Evolutionary conservation across 257 asterid species (phyloP).

Genomic region (Salvia rosmarinus): DNA sequence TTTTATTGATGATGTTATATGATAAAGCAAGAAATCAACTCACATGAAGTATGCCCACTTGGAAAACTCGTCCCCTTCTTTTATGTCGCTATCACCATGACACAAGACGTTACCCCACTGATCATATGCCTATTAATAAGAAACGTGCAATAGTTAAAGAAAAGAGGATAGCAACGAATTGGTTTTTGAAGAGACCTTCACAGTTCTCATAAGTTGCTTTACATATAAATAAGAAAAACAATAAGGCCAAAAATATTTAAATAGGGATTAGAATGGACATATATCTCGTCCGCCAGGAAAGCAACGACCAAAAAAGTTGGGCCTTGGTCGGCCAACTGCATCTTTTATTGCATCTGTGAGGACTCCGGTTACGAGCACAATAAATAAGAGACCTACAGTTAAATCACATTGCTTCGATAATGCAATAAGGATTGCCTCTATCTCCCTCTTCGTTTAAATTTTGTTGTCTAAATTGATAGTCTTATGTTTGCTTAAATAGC

Average conservation of each 20-base stretch:
- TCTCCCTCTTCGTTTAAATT: too few relatives aligned
- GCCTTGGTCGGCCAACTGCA: conserved; percentile 93
- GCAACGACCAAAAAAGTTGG: conserved; percentile 89
- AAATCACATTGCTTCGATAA: conserved; percentile 23
- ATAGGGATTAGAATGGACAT: conserved; percentile 29
- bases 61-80: conserved; percentile 96
- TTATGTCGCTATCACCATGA: conserved; percentile 71
- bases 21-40: conserved; percentile 29
- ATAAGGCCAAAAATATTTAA: not conserved
- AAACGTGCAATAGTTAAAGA: not conserved
- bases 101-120: conserved; percentile 65
- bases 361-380: conserved; percentile 75
- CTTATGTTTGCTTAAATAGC: too few relatives aligned
- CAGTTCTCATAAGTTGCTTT: not conserved
- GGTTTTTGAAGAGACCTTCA: conserved; percentile 1
- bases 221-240: too few relatives aligned
- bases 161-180: not conserved
- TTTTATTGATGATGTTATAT: too few relatives aligned
- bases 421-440: not conserved
- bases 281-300: conserved; percentile 83
- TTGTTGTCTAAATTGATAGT: too few relatives aligned
- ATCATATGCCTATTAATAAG: conserved; percentile 53
- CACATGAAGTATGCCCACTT: conserved; percentile 90
- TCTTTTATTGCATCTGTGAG: conserved; percentile 79
- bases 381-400: conserved; percentile 75